These are phyloP conservation scores for Nematocida minor DNA, from an alignment of 371 early-diverging fungal species.

Conservation along the genomic window DNA sequence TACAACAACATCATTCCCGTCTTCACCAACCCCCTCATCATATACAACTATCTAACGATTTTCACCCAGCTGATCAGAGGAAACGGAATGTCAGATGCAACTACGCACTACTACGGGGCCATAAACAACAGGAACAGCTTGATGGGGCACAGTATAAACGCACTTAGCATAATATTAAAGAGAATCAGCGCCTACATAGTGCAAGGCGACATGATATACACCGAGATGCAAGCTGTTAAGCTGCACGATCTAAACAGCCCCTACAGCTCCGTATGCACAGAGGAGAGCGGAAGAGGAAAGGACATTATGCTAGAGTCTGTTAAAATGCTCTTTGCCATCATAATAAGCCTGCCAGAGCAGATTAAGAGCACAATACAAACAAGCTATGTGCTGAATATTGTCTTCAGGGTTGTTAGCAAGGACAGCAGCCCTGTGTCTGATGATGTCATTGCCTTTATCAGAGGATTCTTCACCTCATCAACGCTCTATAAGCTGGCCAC, in stretches of 20 bases:
- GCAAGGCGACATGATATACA: not conserved
- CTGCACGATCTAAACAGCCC: slow-evolving; percentile 10
- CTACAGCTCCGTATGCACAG: not conserved
- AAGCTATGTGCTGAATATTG: slow-evolving; percentile 40
- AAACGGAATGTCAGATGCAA: not conserved
- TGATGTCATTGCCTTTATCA: slow-evolving; percentile 9
- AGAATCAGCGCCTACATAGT: not conserved
- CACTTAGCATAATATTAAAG: not conserved
- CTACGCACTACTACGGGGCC: not conserved
- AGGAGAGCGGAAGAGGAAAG: not conserved
- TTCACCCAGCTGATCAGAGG: not conserved
- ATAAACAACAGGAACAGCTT: slow-evolving; percentile 14
- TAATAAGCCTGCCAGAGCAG: not conserved
- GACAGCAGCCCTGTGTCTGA: not conserved
- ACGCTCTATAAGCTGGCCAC: slow-evolving; percentile 39
- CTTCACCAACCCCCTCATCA: slow-evolving; percentile 28
- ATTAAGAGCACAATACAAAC: slow-evolving; percentile 1
- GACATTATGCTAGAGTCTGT: not conserved
- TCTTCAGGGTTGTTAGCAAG: slow-evolving; percentile 11
- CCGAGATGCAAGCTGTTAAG: not conserved
- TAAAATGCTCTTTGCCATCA: slow-evolving; percentile 7
- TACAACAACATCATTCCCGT: slow-evolving; percentile 25
- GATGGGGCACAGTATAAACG: not conserved
- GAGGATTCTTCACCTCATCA: slow-evolving; percentile 19
- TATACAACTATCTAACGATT: slow-evolving; percentile 5